Evolutionary conservation across 2,329 filamentous ascomycete species (phyloP), one percentile per base, ranked within the genome.

Genomic region (Didymella keratinophila): DNA sequence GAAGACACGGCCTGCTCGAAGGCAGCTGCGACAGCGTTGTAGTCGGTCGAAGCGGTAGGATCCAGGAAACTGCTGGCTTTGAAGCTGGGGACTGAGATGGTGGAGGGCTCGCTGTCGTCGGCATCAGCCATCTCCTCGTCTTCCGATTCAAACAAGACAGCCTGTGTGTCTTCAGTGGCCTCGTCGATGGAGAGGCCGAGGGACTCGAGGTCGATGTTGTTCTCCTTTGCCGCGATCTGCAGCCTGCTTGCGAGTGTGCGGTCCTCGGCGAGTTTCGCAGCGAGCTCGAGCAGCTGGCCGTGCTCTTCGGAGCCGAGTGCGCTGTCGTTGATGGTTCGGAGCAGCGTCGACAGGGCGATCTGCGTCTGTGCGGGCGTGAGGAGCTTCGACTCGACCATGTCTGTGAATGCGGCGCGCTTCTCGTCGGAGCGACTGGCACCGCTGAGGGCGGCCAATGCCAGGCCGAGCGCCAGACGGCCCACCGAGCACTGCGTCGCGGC

Each of bases 141-240:
- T 43, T 84, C 74, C 67, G 84, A 84, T 39, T 71, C 65, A 18
- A 56, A 30, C 4, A 48, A 46, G 7, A 51, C 48, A 12, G 52
- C 52, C 8, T 67, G 58, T 20, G 60, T 59, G 16, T 55, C 46
- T 3, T 72, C 64, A 4, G 65, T 41, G 8, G 63, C 50, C 18
- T 67, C 57, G 11, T 62, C 56, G 12, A 72, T 34, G 9, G 66
- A 62, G 11, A 89, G 85, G 12, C 73, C 73, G 3, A 71, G 78
- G 46, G 87, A 84, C 60, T 92, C 86, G 43, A 95, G 84, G 68
- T 95, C 89, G 59, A 92, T 83, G 12, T 88, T 85, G 8, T 87
- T 84, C 39, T 89, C 85, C 34, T 86, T 81, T 36, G 94, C 84
- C 4, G 88, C 84, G n/a, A 82, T 82, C 60, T 87, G 83, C 56